Base-by-base conservation (phyloP, 169 alveolate species). In the Plasmodium ovale region DNA sequence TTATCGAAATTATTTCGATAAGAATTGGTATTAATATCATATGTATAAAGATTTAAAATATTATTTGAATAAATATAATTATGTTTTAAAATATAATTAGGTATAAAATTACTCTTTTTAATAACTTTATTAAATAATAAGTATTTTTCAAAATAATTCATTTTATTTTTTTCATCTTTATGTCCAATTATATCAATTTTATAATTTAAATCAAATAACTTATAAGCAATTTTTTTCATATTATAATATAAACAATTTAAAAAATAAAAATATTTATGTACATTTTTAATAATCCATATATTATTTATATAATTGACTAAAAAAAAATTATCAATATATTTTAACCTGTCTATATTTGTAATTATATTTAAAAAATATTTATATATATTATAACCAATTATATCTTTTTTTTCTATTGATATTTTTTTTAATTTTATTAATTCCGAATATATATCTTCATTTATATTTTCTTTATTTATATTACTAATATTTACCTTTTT, bases 251-350 rank as follows among this genome's bases (percentile, higher is more conserved):
- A 72, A 12, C 87, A 85, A 85, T 85, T 85, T 69, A 85, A 69
- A 37, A 85, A 85, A 85, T 85, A 85, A 39, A 85, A 85, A 85
- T 85, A 85, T 69, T 85, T 85, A 47, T 85, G 91, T 14, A 85
- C 68, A 69, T 85, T 85, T 56, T 69, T 85, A n/a, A 35, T 69
- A 27, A 42, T 14, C 91, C 91, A 85, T 33, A 85, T 53, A 54
- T 85, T 85, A 49, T 85, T 85, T 44, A 85, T 85, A 85, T 54
- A 85, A 16, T 85, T 42, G 1, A 85, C 91, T 60, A 85, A 56
- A 69, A 54, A 85, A 35, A 85, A 85, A 35, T 85, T 68, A 27
- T 85, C 91, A 14, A 85, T 70, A 49, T 53, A 85, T 56, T 85
- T 85, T 62, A 31, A n/a, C 31, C 91, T 68, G 35, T 85, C 91